Base-by-base conservation (phyloP, 2,329 filamentous ascomycete species). In the Stachybotrys chlorohalonatus region DNA sequence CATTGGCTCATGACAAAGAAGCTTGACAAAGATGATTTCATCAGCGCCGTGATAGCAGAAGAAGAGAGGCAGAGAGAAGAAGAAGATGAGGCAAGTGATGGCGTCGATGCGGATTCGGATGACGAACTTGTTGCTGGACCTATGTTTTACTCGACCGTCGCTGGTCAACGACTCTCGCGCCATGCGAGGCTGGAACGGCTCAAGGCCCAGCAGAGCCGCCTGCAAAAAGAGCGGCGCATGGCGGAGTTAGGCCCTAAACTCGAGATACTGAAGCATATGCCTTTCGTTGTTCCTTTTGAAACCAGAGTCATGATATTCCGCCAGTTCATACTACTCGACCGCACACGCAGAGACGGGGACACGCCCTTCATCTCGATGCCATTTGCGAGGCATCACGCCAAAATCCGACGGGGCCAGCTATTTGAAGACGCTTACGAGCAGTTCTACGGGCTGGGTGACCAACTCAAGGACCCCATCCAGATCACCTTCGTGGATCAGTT, bases 401-500 rank as follows among this genome's bases (percentile, higher is more conserved):
- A 84, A 53, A 93, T 99, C 56, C 82, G 84, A 54, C 83, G 94
- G 57, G 86, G 88, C 17, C 80, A 83, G 51, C 80, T 95, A 6
- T 96, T 97, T 64, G 80, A 89, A 16, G 92, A 96, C 72, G 94
- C 94, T 0, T 93, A 86, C 65, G 75, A 86, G 4, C 82, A 91
- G 54, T 96, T 96, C 64, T 96, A 90, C 63, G 70, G 81, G 1
- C 77, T 97, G 6, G 88, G 87, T 0, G 88, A 93, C 13, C 86
- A 85, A 1, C 73, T 99, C 54, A 97, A 97, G 66, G 93, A 97
- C 65, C 90, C 91, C 0, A 96, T 99, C 42, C 90, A 95, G 65
- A 97, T 99, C 64, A 94, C 90, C 0, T 99, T 99, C 68, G 85
- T 96, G 48, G 94, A 99, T 66, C 82, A 91, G 56, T 99, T 95